Evolutionary conservation across 495 filamentous ascomycete genomes (phyloP).

Genomic region (Chaetomidium leptoderma): DNA sequence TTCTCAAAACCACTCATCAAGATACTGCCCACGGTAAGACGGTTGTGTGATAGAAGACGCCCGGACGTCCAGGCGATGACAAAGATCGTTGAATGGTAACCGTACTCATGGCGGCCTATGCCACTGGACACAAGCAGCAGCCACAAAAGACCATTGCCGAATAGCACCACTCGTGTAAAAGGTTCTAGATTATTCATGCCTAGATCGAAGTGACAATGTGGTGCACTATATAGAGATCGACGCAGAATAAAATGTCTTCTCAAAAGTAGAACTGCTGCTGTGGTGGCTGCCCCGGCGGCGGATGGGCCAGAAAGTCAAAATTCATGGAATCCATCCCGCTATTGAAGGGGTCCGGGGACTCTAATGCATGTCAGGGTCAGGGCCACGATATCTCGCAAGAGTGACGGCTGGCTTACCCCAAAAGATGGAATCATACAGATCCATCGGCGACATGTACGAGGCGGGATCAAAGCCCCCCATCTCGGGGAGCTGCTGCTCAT

Average conservation of each 20-base stretch:
- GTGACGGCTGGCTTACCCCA: slow-evolving; percentile 47
- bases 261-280: slow-evolving; percentile 50
- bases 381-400: neutral
- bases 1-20: no score
- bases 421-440: slow-evolving; percentile 56
- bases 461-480: slow-evolving; percentile 41
- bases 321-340: slow-evolving; percentile 46
- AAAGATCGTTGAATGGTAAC: no score
- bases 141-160: no score
- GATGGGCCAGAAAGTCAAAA: slow-evolving; percentile 49
- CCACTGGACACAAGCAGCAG: no score
- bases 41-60: no score
- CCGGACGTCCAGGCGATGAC: no score
- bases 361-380: slow-evolving; percentile 21
- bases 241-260: neutral
- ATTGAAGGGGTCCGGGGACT: slow-evolving; percentile 49
- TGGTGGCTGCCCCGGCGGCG: slow-evolving; percentile 44
- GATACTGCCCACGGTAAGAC: no score
- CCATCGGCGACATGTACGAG: slow-evolving; percentile 51
- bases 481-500: slow-evolving; percentile 39
- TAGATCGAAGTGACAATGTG: neutral
- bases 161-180: no score
- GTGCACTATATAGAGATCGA: no score
- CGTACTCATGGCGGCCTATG: no score
- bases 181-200: no score